Conservation (phyloP, 352 stramenopile genomes). For the Phytophthora aleatoria region DNA sequence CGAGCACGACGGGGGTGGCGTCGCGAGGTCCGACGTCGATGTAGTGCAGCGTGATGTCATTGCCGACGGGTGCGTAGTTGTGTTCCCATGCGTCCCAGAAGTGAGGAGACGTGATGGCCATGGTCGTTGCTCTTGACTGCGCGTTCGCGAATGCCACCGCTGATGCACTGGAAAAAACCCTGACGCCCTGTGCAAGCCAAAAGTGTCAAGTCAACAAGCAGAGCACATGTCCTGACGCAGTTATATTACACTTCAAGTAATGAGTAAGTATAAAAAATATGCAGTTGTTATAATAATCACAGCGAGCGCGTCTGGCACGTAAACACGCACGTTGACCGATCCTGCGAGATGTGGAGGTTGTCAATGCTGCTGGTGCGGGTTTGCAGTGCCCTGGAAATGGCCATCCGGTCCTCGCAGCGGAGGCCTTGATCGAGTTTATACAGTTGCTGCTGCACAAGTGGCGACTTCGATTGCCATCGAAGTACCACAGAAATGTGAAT, state of each 20-base stretch:
- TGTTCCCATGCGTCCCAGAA: slow-evolving; percentile 35
- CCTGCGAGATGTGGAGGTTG: neutral
- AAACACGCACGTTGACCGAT: neutral
- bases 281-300: too few species aligned
- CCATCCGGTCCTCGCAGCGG: too few species aligned
- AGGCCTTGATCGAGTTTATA: too few species aligned
- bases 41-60: slow-evolving; percentile 58
- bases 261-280: too few species aligned
- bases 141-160: slow-evolving; percentile 14
- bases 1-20: slow-evolving; percentile 57
- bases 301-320: neutral
- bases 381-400: too few species aligned
- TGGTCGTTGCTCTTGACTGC: slow-evolving; percentile 19
- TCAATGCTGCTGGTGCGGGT: too few species aligned
- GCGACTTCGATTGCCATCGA: too few species aligned
- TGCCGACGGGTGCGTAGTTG: slow-evolving; percentile 30
- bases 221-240: slow-evolving; percentile 11
- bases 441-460: too few species aligned
- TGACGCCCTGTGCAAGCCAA: neutral
- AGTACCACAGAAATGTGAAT: too few species aligned
- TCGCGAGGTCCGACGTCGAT: slow-evolving; percentile 62
- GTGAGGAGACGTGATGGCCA: slow-evolving; percentile 12
- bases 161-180: neutral
- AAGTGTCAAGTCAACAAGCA: slow-evolving; percentile 23
- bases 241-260: too few species aligned